Conservation (phyloP, 1,139 yeast species). For the Nakaseomyces glabratus region DNA sequence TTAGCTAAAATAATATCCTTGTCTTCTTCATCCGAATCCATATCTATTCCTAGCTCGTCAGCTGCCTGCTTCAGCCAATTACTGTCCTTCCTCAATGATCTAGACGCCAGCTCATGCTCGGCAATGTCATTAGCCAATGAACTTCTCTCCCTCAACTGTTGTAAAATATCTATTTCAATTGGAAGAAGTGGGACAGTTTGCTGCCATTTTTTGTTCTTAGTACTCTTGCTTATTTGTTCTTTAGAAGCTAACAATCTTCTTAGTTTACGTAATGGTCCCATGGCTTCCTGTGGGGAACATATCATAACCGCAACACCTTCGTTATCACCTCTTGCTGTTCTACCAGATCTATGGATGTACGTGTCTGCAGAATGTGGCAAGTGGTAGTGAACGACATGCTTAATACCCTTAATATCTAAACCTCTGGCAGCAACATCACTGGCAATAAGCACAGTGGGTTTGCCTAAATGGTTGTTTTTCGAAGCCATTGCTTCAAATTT, state of each 20-base stretch:
- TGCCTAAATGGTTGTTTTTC: slow-evolving; percentile 18
- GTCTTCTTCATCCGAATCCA: slow-evolving; percentile 41
- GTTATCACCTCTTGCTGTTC: slow-evolving; percentile 93
- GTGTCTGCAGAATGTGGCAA: slow-evolving; percentile 92
- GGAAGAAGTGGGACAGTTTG: slow-evolving; percentile 67
- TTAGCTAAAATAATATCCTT: slow-evolving; percentile 57
- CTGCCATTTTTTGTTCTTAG: slow-evolving; percentile 34
- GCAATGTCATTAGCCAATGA: slow-evolving; percentile 63
- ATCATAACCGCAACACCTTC: slow-evolving; percentile 91
- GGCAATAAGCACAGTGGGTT: slow-evolving; percentile 69
- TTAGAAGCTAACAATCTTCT: slow-evolving; percentile 50
- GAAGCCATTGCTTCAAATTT: slow-evolving; percentile 50
- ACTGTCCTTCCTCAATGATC: slow-evolving; percentile 59
- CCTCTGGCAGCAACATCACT: slow-evolving; percentile 99
- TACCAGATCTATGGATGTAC: slow-evolving; percentile 91
- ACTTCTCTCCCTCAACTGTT: slow-evolving; percentile 63
- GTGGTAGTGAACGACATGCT: slow-evolving; percentile 94
- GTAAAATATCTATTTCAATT: slow-evolving; percentile 63
- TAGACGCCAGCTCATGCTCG: slow-evolving; percentile 53
- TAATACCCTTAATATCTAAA: slow-evolving; percentile 80
- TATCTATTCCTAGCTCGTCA: slow-evolving; percentile 77
- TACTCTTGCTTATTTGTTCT: neutral
- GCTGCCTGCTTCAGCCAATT: slow-evolving; percentile 88
- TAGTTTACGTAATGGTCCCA: slow-evolving; percentile 75
- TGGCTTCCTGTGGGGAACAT: slow-evolving; percentile 88